A percentile compares a stretch with the other conserved stretches of the same genome.
These are phyloP conservation scores for Tricholoma flavovirens DNA, from an alignment of 768 basidiomycete genomes.

Conservation along the genomic window DNA sequence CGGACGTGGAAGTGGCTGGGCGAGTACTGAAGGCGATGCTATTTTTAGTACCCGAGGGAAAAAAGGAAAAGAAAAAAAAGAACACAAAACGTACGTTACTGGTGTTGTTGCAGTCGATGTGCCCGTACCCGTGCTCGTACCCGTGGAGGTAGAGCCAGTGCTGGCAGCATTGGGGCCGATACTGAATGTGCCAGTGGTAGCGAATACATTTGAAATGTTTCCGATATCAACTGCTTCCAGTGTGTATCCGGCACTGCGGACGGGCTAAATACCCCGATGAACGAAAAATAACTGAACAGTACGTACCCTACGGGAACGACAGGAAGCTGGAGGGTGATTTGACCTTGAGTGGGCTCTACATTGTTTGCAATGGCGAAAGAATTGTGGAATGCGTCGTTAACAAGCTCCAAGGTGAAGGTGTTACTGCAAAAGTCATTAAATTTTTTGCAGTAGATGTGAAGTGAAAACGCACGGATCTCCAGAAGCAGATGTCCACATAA, in stretches of 20 bases:
- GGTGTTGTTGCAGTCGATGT: slow-evolving; percentile 1
- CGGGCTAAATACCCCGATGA: not conserved
- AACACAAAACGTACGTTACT: slow-evolving; percentile 6
- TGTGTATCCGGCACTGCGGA: slow-evolving; percentile 42
- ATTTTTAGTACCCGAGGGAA: not conserved
- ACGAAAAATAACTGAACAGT: not conserved
- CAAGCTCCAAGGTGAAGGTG: slow-evolving; percentile 40
- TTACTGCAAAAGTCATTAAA: slow-evolving; percentile 11
- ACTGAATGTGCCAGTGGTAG: slow-evolving; percentile 35
- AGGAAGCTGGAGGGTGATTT: slow-evolving; percentile 38
- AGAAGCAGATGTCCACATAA: slow-evolving; percentile 40
- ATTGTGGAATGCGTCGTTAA: slow-evolving; percentile 46
- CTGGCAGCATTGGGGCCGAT: slow-evolving; percentile 24
- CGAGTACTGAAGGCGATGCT: not conserved
- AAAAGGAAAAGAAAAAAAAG: too few species aligned
- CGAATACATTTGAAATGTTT: slow-evolving; percentile 41
- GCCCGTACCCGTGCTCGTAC: slow-evolving; percentile 2
- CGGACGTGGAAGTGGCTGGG: slow-evolving; percentile 5
- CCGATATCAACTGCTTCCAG: slow-evolving; percentile 39
- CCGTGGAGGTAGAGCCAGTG: slow-evolving; percentile 5
- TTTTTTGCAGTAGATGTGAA: not conserved
- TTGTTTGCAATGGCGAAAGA: slow-evolving; percentile 52
- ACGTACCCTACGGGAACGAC: slow-evolving; percentile 43
- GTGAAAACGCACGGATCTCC: slow-evolving; percentile 37
- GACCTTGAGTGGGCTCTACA: slow-evolving; percentile 30